phyloP scores from a whole-genome alignment of 768 basidiomycete genomes.

The Panaeolus papilionaceus region DNA sequence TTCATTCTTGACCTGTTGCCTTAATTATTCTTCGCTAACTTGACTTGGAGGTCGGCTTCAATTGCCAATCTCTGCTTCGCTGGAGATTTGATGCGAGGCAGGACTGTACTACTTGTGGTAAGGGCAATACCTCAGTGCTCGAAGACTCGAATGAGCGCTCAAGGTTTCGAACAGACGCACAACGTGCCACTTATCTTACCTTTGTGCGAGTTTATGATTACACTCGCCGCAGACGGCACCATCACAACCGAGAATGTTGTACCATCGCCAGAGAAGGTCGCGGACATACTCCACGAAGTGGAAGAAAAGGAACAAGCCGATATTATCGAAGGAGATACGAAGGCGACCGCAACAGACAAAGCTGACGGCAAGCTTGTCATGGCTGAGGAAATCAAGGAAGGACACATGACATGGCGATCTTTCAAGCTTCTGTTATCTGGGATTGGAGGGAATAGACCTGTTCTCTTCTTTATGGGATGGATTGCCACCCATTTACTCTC shows the following conservation, averaged over 20 bases:
- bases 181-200: conserved; percentile 55
- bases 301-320: conserved; percentile 32
- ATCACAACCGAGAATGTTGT: conserved; percentile 53
- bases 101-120: conserved; percentile 83
- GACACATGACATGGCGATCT: conserved; percentile 30
- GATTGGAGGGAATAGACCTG: conserved; percentile 41
- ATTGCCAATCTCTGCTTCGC: conserved; percentile 79
- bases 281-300: conserved; percentile 38
- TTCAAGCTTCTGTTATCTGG: conserved; percentile 43
- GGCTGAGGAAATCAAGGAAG: conserved; percentile 61
- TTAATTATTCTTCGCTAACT: conserved; percentile 30
- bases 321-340: conserved; percentile 28
- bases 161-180: conserved; percentile 39
- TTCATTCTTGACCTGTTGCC: not conserved
- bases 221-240: conserved; percentile 56
- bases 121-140: conserved; percentile 27
- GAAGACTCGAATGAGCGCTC: not conserved
- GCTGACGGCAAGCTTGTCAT: conserved; percentile 62
- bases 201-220: conserved; percentile 60
- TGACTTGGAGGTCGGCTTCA: conserved; percentile 66
- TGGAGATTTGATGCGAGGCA: conserved; percentile 72
- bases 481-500: conserved; percentile 31
- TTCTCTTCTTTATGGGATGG: conserved; percentile 40
- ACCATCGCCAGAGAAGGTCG: conserved; percentile 44
- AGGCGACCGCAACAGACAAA: conserved; percentile 30